Percentiles rank a stretch among this genome's conserved stretches.
phyloP scores from a whole-genome alignment of 2,329 filamentous ascomycete genomes.

The Pyricularia grisea region DNA sequence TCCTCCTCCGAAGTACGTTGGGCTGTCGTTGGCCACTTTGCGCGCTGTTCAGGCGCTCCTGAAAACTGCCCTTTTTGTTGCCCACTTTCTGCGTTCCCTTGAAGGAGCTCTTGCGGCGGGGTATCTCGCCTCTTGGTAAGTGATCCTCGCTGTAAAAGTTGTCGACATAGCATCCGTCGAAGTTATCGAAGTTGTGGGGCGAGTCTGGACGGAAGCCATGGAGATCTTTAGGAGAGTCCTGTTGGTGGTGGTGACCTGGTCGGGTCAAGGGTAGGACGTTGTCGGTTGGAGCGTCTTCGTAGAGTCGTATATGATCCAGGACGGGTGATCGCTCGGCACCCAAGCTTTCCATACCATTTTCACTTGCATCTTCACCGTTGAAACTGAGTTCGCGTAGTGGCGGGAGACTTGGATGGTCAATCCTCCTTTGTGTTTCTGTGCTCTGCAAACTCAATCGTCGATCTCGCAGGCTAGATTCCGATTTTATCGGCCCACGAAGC shows the following conservation, averaged over 20 bases:
- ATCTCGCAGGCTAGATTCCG: neutral
- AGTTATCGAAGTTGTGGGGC: neutral
- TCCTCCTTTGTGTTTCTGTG: neutral
- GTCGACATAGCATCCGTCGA: neutral
- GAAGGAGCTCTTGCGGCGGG: neutral
- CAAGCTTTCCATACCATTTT: too few relatives aligned
- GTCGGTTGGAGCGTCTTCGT: slow-evolving; percentile 5
- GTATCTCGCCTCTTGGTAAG: neutral
- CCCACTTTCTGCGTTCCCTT: neutral
- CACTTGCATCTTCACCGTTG: neutral
- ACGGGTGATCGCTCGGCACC: neutral
- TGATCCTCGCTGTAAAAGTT: neutral
- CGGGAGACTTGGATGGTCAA: neutral
- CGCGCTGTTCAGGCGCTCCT: neutral
- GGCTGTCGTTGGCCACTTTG: neutral
- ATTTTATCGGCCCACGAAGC: neutral
- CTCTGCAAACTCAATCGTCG: neutral
- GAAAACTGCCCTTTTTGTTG: neutral
- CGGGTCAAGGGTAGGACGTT: neutral
- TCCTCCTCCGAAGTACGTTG: neutral
- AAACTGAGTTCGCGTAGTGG: neutral
- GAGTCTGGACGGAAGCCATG: neutral
- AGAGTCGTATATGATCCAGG: neutral
- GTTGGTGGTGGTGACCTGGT: neutral
- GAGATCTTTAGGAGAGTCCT: neutral